Evolutionary conservation across 495 filamentous ascomycete genomes (phyloP), one percentile per base, ranked within the genome.

Genomic region (Coniosporium apollinis): DNA sequence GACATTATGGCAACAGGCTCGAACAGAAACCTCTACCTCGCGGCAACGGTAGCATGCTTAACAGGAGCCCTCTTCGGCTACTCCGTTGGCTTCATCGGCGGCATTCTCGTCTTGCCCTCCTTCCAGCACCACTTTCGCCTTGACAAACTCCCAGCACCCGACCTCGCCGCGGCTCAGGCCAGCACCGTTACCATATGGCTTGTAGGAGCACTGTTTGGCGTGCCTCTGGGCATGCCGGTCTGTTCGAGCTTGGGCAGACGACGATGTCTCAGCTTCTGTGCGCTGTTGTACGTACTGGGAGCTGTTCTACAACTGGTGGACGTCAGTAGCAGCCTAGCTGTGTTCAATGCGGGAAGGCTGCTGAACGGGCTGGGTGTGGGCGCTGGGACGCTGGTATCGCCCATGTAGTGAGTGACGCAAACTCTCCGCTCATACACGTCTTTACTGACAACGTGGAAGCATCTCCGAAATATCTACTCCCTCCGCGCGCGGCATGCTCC

Each of bases 11-110:
- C 24, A 8, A 8, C 24, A 26, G 24, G 24, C 30, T 32, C 30
- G 1, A 34, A 40, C 30, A 17, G 29, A 7, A 33, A 34, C 19
- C 37, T 40, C 15, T 34, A 40, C 30, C 14, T 40, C 20, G 37
- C 37, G 8, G 37, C 37, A 6, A n/a, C 19, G n/a, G 21, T 34
- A 20, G 15, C 37, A 11, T 38, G 36, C 37, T 11, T 38, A 19
- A 33, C 37, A 7, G 30, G 21, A 13, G 33, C 15, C 18, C 33
- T 43, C 11, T 39, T 43, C 16, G 41, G 41, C 17, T 43, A 43
- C 41, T 15, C 18, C 8, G 22, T 43, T 2, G 41, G 41, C 28
- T 43, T 43, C 41, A 34, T 43, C 34, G 41, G 41, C 36, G 41
- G 41, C 19, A 17, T 21, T 8, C 39, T 43, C 4, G 30, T 34